These are phyloP conservation scores for Pyrrhoderma noxium DNA, from an alignment of 1,284 basidiomycete genomes.

Conservation along the genomic window DNA sequence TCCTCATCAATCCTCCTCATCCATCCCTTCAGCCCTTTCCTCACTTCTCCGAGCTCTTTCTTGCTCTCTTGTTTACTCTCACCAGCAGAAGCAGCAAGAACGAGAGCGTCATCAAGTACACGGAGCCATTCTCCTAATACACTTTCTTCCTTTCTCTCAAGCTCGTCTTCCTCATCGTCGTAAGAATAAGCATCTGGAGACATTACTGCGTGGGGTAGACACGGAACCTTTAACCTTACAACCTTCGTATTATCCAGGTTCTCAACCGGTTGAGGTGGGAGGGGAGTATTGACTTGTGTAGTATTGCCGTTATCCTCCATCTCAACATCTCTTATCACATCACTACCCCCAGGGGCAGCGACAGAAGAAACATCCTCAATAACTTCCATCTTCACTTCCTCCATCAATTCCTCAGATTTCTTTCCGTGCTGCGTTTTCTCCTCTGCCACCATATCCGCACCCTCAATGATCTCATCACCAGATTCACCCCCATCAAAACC, in stretches of 20 bases:
- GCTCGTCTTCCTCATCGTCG: constrained; percentile 54
- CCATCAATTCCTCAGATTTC: neutral
- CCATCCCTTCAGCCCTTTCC: neutral
- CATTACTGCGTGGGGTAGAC: constrained; percentile 69
- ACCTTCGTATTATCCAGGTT: no score
- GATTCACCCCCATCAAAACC: constrained; percentile 37
- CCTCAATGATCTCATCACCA: constrained; percentile 18
- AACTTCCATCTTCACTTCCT: constrained; percentile 2
- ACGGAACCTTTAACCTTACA: constrained; percentile 35
- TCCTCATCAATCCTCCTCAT: neutral
- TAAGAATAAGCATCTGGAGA: constrained; percentile 76
- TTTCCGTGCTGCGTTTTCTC: constrained; percentile 8
- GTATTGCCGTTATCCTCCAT: no score
- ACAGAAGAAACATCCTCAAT: no score
- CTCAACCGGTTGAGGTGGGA: no score
- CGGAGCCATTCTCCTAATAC: no score
- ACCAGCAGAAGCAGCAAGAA: no score
- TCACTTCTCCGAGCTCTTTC: neutral
- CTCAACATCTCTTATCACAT: no score
- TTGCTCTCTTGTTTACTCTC: neutral
- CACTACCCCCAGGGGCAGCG: no score
- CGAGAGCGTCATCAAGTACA: no score
- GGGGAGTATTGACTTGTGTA: no score
- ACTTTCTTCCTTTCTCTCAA: no score
- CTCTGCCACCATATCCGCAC: constrained; percentile 8